Evolutionary conservation across 2,329 filamentous ascomycete genomes (phyloP), one percentile per base, ranked within the genome.

Genomic region (Tolypocladium inflatum): DNA sequence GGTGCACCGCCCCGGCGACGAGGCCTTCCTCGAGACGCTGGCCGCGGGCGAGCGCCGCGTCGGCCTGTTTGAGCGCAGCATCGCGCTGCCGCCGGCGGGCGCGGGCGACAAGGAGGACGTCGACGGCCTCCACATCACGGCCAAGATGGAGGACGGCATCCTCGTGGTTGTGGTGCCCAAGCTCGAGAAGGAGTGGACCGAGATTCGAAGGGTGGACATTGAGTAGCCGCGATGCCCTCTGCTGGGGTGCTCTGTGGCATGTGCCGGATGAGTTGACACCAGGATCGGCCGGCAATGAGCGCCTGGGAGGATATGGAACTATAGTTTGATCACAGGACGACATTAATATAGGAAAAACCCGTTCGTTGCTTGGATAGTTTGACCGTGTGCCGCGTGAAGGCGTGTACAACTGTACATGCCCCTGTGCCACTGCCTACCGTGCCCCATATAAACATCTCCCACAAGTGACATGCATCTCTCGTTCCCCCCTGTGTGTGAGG

Each of bases 101-200:
- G 63, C 63, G 3, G 68, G 67, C 43, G 79, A 76, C 19, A 80
- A 76, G 37, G 84, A 85, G 9, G 78, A 81, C 62, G 76, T 94
- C 19, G 86, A 91, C 65, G 81, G 78, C 1, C 80, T 86, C 54
- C 78, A 73, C 30, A 93, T 94, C 67, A 80, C 78, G 2, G 89
- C 90, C 3, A 90, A 85, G 74, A 79, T 95, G 73, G 87, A 91
- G 70, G 88, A 94, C 68, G 90, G 90, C 6, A 76, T 95, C 1
- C 71, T 95, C 63, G 77, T 86, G 41, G 79, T 95, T n/a, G 85
- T 82, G n/a, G 83, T 95, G 2, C 89, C 89, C 9, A 92, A 91
- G 76, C 66, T 82, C 9, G 84, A 88, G 67, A 82, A 78, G 71
- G 84, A 84, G 63, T 85, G 84, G 76, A 87, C 84, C 63, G 81